These are phyloP conservation scores for Pleurotus citrinopileatus DNA, from an alignment of 768 basidiomycete species.

Conservation along the genomic window DNA sequence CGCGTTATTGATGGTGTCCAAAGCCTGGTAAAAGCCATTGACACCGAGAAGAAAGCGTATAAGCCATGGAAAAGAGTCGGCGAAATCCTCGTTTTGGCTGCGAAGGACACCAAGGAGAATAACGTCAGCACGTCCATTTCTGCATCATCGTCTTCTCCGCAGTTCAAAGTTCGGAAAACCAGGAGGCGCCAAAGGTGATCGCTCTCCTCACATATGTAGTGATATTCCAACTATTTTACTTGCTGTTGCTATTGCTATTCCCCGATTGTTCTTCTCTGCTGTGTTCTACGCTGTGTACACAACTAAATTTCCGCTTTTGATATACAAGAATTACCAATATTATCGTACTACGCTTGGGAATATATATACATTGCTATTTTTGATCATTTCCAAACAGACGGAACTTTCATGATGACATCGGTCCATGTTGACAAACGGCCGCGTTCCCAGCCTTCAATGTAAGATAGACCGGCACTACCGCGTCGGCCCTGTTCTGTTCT, in stretches of 20 bases:
- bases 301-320: no score
- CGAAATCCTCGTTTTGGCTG: slow-evolving; percentile 20
- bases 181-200: slow-evolving; percentile 1
- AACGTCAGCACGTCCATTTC: slow-evolving; percentile 23
- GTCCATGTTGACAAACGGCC: slow-evolving; percentile 72
- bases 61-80: slow-evolving; percentile 49
- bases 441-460: slow-evolving; percentile 73
- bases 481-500: slow-evolving; percentile 67
- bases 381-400: slow-evolving; percentile 69
- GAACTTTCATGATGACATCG: slow-evolving; percentile 63
- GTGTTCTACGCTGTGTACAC: no score
- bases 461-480: slow-evolving; percentile 61
- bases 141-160: slow-evolving; percentile 13
- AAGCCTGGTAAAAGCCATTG: slow-evolving; percentile 30
- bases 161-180: slow-evolving; percentile 15
- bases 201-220: no score
- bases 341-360: no score
- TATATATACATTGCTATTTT: background rate
- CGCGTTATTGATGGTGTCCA: slow-evolving; percentile 37
- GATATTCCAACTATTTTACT: no score
- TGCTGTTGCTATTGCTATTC: no score
- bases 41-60: slow-evolving; percentile 29
- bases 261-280: no score
- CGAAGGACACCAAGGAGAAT: slow-evolving; percentile 28
- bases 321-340: no score